Evolutionary conservation across 371 early-diverging fungal genomes (phyloP).

Genomic region (Smittium culicis): DNA sequence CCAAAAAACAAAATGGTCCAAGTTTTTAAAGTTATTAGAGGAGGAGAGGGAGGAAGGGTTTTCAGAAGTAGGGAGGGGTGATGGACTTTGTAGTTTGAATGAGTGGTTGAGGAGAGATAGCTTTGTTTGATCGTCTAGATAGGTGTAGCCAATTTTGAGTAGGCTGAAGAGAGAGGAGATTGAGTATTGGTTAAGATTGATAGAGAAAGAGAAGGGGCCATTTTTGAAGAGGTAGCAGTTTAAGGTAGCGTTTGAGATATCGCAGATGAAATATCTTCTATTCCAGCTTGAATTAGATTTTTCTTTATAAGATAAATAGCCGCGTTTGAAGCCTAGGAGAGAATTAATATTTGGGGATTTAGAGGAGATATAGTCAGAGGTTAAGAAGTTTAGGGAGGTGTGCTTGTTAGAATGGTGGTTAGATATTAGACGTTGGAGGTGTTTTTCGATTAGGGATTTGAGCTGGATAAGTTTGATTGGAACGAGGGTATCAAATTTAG

Average conservation of each 20-base stretch:
- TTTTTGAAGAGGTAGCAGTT: constrained; percentile 55
- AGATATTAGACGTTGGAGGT: neutral
- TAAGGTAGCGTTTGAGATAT: constrained; percentile 40
- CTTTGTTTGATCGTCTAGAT: neutral
- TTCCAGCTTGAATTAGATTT: constrained; percentile 80
- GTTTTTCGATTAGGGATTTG: neutral
- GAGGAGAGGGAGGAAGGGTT: neutral
- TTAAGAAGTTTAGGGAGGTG: neutral
- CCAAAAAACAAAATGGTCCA: constrained; percentile 37
- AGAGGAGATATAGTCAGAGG: neutral
- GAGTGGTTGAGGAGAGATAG: constrained; percentile 5
- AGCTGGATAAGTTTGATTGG: neutral
- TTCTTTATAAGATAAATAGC: constrained; percentile 65
- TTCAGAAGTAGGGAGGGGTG: neutral
- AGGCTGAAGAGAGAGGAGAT: constrained; percentile 11
- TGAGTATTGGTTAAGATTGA: constrained; percentile 22
- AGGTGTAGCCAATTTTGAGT: constrained; percentile 15
- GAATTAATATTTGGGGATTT: neutral
- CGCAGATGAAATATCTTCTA: constrained; percentile 50
- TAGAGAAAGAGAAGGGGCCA: constrained; percentile 21
- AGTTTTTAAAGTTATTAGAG: neutral
- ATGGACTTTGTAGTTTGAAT: neutral
- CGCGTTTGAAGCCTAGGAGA: constrained; percentile 49
- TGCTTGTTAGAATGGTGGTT: neutral
- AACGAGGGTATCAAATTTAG: neutral